Percentiles rank a stretch among this genome's conserved stretches.
These are phyloP conservation scores for Botrytis galanthina DNA, from an alignment of 2,329 filamentous ascomycete species.

Conservation along the genomic window DNA sequence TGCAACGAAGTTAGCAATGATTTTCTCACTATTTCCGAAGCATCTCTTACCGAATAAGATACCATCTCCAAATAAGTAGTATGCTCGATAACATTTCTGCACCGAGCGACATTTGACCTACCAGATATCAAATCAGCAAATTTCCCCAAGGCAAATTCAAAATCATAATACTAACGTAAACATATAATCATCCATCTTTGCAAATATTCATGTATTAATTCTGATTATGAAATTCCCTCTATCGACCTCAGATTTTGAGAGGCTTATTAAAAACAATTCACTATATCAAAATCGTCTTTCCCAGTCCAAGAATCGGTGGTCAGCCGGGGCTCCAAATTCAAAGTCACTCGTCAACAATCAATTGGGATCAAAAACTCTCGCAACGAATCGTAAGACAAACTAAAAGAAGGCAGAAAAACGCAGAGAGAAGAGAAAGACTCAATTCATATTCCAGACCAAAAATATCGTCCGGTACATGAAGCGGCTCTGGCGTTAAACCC, in stretches of 20 bases:
- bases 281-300: neutral
- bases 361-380: neutral
- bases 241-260: neutral
- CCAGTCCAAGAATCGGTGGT: neutral
- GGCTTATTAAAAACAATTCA: neutral
- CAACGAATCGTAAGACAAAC: neutral
- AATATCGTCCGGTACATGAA: constrained; percentile 1
- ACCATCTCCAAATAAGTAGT: constrained; percentile 38
- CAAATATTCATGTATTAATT: neutral
- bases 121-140: neutral
- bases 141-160: neutral
- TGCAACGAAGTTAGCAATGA: constrained; percentile 19
- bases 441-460: constrained; percentile 9
- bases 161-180: constrained; percentile 27
- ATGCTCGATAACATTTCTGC: constrained; percentile 32
- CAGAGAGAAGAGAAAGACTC: neutral
- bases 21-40: neutral
- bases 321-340: neutral
- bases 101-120: constrained; percentile 32
- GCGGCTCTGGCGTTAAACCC: constrained; percentile 1
- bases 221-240: neutral
- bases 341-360: neutral
- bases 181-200: constrained; percentile 40
- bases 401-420: neutral
- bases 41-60: constrained; percentile 35